Evolutionary conservation across 2,329 filamentous ascomycete genomes (phyloP).

Genomic region (Trichoderma simmonsii): DNA sequence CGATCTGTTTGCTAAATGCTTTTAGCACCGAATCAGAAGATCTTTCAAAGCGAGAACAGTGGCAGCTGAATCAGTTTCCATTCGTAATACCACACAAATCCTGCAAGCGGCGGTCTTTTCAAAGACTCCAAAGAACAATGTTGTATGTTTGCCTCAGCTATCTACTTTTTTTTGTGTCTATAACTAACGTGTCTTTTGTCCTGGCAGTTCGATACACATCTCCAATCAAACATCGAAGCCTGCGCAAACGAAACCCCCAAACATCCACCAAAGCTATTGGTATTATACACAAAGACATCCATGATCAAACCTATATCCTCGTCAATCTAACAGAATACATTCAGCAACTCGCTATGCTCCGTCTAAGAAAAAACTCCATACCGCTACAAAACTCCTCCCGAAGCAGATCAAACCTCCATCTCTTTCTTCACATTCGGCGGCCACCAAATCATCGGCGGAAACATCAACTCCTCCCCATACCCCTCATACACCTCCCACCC

Average conservation of each 20-base stretch:
- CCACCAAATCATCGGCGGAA: constrained; percentile 19
- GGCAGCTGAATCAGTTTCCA: neutral
- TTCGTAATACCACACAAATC: no score
- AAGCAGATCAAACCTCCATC: neutral
- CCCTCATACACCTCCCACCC: constrained; percentile 12
- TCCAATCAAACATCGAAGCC: neutral
- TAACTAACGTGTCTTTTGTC: neutral
- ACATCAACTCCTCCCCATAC: neutral
- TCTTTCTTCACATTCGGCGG: neutral
- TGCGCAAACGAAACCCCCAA: neutral
- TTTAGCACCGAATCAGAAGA: neutral
- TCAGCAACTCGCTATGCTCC: neutral
- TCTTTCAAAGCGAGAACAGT: neutral
- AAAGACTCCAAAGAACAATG: neutral
- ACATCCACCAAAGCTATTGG: neutral
- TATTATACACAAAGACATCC: neutral
- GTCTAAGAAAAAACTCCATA: neutral
- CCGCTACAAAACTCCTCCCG: neutral
- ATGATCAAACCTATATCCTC: neutral
- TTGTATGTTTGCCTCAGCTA: neutral
- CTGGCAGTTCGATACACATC: neutral
- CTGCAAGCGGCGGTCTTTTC: no score
- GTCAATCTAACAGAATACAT: no score
- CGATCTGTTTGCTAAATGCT: no score
- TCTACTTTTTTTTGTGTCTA: neutral